Evolutionary conservation across 208 protist species (phyloP), one percentile per base, ranked within the genome.

Genomic region (Borovskyia barvae): DNA sequence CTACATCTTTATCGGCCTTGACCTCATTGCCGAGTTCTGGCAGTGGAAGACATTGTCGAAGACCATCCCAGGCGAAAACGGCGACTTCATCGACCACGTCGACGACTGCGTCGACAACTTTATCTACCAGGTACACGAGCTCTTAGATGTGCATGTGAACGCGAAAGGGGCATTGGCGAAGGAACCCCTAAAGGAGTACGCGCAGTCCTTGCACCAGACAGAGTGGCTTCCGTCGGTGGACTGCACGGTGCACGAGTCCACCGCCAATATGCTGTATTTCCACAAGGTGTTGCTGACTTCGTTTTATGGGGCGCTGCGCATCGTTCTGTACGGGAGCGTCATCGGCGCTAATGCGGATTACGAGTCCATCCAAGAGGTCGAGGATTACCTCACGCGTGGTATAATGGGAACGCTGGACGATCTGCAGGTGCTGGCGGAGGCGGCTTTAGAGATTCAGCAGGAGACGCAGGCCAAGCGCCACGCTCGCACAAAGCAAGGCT

Each of bases 221-320:
- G 84, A 94, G 65, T 94, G 88, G 85, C 56, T 90, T 58, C 81
- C 85, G 1, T 70, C 85, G 19, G 57, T 77, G 0, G 88, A 94
- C 56, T 90, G 82, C 69, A 82, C 82, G 0, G 80, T 76, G 29
- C 88, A 94, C 68, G 82, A 92, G 59, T 87, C 66, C 3, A 72
- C 80, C 8, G 87, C 80, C 0, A 92, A 94, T 51, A 36, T 87
- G 26, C 66, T 94, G 11, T 90, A 92, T 65, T 75, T 92, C 32
- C 85, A 92, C 54, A 92, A 92, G 55, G 53, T 80, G 37, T 65
- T 94, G 20, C 72, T 94, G 22, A 74, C 66, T n/a, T 78, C 58
- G 11, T 94, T 89, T 61, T 94, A 73, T 65, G 85, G 88, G 2
- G 66, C 88, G 7, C 35, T 85, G 36, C 90, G 90, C 48, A 63